Base-by-base conservation (phyloP, 2,329 filamentous ascomycete species). In the Claviceps spartinae region DNA sequence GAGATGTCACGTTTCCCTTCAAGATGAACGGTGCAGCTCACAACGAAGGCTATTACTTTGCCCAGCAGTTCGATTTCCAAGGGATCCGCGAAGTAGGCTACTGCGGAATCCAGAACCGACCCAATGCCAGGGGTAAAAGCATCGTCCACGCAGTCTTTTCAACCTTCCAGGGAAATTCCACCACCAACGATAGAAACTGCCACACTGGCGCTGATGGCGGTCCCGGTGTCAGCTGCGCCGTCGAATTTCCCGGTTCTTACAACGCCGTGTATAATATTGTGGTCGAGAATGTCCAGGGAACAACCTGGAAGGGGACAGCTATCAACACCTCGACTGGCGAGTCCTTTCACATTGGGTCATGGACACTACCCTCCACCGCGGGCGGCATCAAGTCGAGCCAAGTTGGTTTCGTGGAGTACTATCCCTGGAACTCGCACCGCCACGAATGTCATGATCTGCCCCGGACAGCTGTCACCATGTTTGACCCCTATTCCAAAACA, bases 51-150 rank as follows among this genome's bases (percentile, higher is more conserved):
- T 62, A 55, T 44, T 61, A 58, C 54, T 61, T 22, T 22, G 60
- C 59, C 8, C 55, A 61, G 52, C 57, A 59, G 38, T 61, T 54
- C 49, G 36, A 44, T 20, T 59, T 61, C 26, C 5, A 53, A 2
- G 50, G 48, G 30, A 26, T 54, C 42, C 11, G 11, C 8, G 40
- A 42, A 20, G 40, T 42, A 9, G 6, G n/a, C 18, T 42, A 42
- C 40, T 42, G 40, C 18, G 40, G 40, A 3, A 42, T 42, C 18
- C 40, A 42, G 40, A 42, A 42, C 40, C 40, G 40, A 8, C 40
- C 40, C 40, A 20, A 20, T 18, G 22, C 22, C 22, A 6, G 20
- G 8, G 40, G 40, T 18, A 6, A 20, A 20, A 42, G 42, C 42
- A 24, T 43, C 9, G 42, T 43, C 2, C 42, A 43, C 3, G 42